Evolutionary conservation across 2,329 filamentous ascomycete species (phyloP).

Genomic region (Coleophoma eucalyptorum): DNA sequence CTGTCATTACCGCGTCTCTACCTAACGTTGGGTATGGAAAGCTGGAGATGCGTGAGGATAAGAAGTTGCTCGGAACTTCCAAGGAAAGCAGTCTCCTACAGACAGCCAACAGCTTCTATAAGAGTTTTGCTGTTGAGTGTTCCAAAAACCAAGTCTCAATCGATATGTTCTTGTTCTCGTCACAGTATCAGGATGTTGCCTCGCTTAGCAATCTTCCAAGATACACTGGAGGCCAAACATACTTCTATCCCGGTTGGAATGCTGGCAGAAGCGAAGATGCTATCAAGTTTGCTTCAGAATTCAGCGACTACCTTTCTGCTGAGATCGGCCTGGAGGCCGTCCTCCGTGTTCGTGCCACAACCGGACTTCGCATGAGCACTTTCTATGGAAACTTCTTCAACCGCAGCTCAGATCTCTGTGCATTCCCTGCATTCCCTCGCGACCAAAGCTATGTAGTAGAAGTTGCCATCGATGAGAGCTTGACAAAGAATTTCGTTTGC

Average conservation of each 20-base stretch:
- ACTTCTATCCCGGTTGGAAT: constrained; percentile 97
- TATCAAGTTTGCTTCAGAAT: constrained; percentile 95
- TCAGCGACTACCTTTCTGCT: constrained; percentile 93
- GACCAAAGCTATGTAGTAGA: constrained; percentile 98
- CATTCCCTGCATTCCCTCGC: constrained; percentile 95
- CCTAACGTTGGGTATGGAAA: constrained; percentile 89
- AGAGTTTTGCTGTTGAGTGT: constrained; percentile 97
- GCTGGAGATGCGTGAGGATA: constrained; percentile 91
- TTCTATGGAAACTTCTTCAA: constrained; percentile 99
- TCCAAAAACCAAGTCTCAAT: constrained; percentile 98
- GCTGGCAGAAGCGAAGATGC: constrained; percentile 91
- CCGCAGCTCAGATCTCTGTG: constrained; percentile 92
- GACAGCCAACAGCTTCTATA: constrained; percentile 95
- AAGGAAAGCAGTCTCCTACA: constrained; percentile 87
- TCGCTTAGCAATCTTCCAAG: constrained; percentile 92
- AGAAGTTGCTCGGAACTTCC: constrained; percentile 89
- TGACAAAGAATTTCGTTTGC: constrained; percentile 88
- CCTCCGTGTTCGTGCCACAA: constrained; percentile 90
- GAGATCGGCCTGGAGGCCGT: constrained; percentile 97
- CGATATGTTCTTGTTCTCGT: constrained; percentile 96
- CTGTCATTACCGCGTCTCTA: constrained; percentile 83
- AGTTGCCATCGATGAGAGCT: constrained; percentile 92
- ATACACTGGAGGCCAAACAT: constrained; percentile 96
- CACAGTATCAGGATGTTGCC: constrained; percentile 95
- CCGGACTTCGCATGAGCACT: constrained; percentile 90